phyloP scores from a whole-genome alignment of 176 grass and related monocot genomes.

The Cenchrus purpureus region DNA sequence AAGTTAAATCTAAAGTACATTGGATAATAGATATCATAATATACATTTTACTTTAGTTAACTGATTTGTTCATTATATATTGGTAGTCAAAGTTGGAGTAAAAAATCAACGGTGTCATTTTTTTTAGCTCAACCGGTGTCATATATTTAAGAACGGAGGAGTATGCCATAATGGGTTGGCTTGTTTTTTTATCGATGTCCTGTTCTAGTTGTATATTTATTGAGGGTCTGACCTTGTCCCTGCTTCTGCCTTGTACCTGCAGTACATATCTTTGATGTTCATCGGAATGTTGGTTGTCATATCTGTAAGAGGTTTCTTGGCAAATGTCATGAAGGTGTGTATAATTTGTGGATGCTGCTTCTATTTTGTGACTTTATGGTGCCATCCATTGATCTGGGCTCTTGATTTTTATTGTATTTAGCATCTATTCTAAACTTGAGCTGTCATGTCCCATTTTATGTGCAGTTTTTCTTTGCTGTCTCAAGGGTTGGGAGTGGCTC shows the following conservation, averaged over 20 bases:
- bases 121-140: too few relatives aligned
- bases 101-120: too few relatives aligned
- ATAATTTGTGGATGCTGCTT: slow-evolving; percentile 3
- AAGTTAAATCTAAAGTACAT: too few relatives aligned
- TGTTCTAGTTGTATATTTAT: slow-evolving; percentile 18
- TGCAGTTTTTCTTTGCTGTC: slow-evolving; percentile 98
- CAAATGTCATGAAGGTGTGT: slow-evolving; percentile 94
- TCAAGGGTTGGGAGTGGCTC: slow-evolving; percentile 96
- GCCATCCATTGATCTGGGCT: slow-evolving; percentile 10
- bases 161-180: not conserved
- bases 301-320: slow-evolving; percentile 93
- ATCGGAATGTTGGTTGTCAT: slow-evolving; percentile 99
- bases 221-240: slow-evolving; percentile 30
- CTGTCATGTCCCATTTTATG: not conserved
- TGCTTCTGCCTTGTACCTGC: slow-evolving; percentile 36
- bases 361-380: slow-evolving; percentile 30
- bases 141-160: too few relatives aligned
- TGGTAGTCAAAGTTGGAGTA: too few relatives aligned
- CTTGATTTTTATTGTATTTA: not conserved
- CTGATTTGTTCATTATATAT: too few relatives aligned
- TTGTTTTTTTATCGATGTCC: not conserved
- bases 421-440: slow-evolving; percentile 13
- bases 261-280: slow-evolving; percentile 98
- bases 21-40: too few relatives aligned
- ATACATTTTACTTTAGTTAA: too few relatives aligned